Conservation (phyloP, 192 early-diverging fungal genomes). For the Coemansia sp. region DNA sequence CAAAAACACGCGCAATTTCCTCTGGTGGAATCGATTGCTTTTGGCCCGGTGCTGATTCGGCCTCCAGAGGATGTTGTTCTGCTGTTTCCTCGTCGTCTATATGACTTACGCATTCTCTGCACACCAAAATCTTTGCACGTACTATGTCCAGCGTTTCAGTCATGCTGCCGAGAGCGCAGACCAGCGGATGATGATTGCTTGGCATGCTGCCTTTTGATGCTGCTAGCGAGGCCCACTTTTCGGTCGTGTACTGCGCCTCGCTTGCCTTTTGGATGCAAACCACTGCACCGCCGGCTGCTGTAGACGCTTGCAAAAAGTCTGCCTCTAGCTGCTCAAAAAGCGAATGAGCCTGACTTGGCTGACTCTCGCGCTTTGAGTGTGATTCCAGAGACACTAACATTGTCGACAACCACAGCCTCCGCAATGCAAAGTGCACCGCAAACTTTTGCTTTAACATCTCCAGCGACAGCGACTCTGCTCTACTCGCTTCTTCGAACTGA, state of each 20-base stretch:
- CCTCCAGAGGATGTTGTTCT: not conserved
- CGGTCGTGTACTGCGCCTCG: slow-evolving; percentile 23
- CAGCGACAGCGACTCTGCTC: not conserved
- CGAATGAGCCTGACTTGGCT: not conserved
- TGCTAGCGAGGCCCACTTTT: slow-evolving; percentile 20
- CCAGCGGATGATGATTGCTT: slow-evolving; percentile 1
- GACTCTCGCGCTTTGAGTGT: not conserved
- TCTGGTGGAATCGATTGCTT: not conserved
- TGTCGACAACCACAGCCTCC: slow-evolving; percentile 18
- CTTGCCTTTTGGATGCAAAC: not conserved
- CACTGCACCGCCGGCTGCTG: not conserved
- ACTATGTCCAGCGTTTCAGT: slow-evolving; percentile 10
- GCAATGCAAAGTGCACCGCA: slow-evolving; percentile 19
- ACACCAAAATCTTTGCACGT: slow-evolving; percentile 25
- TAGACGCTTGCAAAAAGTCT: not conserved
- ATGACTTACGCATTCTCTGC: slow-evolving; percentile 10
- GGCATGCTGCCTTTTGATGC: not conserved
- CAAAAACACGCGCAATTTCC: slow-evolving; percentile 26
- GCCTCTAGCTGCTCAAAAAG: not conserved
- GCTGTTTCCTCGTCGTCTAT: not conserved
- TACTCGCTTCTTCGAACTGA: not conserved
- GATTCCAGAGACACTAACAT: slow-evolving; percentile 2
- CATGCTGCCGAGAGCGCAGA: slow-evolving; percentile 18
- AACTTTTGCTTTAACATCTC: slow-evolving; percentile 13
- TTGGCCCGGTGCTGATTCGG: not conserved